Base-by-base conservation (phyloP, 2,329 filamentous ascomycete species). In the Talaromyces sp. region DNA sequence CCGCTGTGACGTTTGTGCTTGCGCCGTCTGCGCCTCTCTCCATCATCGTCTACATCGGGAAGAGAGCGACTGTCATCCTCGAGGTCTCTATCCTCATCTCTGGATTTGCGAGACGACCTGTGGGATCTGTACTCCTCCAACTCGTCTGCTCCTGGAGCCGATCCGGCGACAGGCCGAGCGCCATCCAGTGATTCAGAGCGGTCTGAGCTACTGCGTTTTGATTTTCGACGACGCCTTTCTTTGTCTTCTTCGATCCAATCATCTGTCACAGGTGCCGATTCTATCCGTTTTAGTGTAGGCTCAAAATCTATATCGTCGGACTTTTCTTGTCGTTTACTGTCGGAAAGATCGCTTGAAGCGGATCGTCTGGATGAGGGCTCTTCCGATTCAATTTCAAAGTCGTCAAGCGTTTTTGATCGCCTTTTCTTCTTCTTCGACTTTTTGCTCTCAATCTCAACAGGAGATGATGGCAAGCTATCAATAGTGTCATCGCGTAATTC, bases 1-100 rank as follows among this genome's bases (percentile, higher is more conserved):
- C 67, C 67, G 39, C 64, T 67, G 33, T 70, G 67, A 3, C 67
- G 65, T 58, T 68, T 67, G 6, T 69, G 70, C n/a, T 67, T 67
- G 42, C 67, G 70, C 54, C 68, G 68, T 65, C 67, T 71, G 16
- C 67, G 69, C 31, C 66, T 67, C 31, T 68, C 67, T 25, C 63
- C 64, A 46, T 68, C 66, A 16, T 66, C 63, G 3, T 70, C 71
- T 23, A 69, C 68, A 48, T 64, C 66, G 21, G 68, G 64, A 31
- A 66, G 63, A 28, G 68, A 68, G 9, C 64, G 66, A 7, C 64
- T 64, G 63, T 70, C 68, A 40, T 68, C 68, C 8, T 66, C 62
- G 16, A 57, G 39, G 28, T 63, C 50, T 37, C 62, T 60, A 12
- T 46, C 46, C 8, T 63, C 64, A 12, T 33, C n/a, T 33, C 61